Evolutionary conservation across 2,329 filamentous ascomycete genomes (phyloP), one percentile per base, ranked within the genome.

Genomic region (Ceratocystis alfenasii): DNA sequence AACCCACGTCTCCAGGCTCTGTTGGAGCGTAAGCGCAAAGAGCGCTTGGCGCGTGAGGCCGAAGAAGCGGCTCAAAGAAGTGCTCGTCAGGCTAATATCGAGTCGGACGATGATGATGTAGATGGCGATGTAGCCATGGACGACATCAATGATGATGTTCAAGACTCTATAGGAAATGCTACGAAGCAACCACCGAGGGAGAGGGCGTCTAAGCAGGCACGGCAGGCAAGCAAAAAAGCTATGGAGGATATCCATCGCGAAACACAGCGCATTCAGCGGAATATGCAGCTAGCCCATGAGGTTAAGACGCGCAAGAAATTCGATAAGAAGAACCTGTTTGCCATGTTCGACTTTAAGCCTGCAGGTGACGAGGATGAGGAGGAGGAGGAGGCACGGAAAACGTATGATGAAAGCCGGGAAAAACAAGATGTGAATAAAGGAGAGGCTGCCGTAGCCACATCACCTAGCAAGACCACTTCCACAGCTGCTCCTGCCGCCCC

Each of bases 181-280:
- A 81, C 79, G 1, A 85, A 87, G 67, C 85, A 84, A 0, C 12
- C 22, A 5, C 55, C 55, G 33, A 59, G 20, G 88, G 92, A 72
- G 78, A 88, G 92, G 72, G 78, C 82, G 48, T 79, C 82, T 30
- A 84, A 87, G 3, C 87, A 90, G 4, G 81, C 83, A 8, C 84
- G 94, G 12, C 95, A 94, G 73, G 92, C 94, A 0, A 93, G 92
- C 78, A 97, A 93, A 77, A 96, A 91, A 76, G 94, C 94, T 0
- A 74, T 96, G 53, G 90, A 96, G 73, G 93, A 97, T 70, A 96
- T 99, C 87, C 88, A 88, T 71, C 84, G 90, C 67, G 94, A 99
- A 75, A 96, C 93, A 0, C 94, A 99, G 77, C 85, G 94, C 36
- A 84, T 99, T 77, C 87, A 84, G 70, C 83, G 94, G 70, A 95